These are phyloP conservation scores for Ogataea ramenticola DNA, from an alignment of 805 yeast genomes.

Conservation along the genomic window DNA sequence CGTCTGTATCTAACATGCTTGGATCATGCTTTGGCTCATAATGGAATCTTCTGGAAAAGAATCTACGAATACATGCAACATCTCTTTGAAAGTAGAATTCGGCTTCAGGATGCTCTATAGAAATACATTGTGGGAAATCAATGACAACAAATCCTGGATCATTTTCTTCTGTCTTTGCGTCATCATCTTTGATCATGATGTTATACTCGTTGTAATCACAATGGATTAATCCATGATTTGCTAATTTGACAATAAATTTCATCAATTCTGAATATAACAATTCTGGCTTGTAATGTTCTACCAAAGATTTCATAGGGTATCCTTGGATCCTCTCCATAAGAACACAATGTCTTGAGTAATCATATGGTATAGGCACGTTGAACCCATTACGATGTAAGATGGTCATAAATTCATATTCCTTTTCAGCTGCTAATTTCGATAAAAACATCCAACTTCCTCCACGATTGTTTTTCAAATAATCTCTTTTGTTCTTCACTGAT, in stretches of 20 bases:
- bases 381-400: constrained; percentile 70
- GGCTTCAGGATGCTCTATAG: constrained; percentile 87
- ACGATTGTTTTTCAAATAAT: constrained; percentile 69
- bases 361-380: constrained; percentile 82
- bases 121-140: constrained; percentile 97
- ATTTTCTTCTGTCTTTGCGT: constrained; percentile 41
- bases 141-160: constrained; percentile 80
- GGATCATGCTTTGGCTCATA: constrained; percentile 64
- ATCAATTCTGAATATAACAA: constrained; percentile 77
- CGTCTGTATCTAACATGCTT: constrained; percentile 69
- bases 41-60: constrained; percentile 71
- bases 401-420: constrained; percentile 85
- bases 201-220: constrained; percentile 98
- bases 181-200: constrained; percentile 63
- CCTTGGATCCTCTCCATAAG: constrained; percentile 90
- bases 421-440: constrained; percentile 83
- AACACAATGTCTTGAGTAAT: constrained; percentile 84
- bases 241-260: constrained; percentile 79
- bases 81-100: constrained; percentile 85
- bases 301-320: constrained; percentile 79
- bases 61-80: constrained; percentile 80
- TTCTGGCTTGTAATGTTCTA: constrained; percentile 61
- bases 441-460: constrained; percentile 90
- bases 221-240: constrained; percentile 85
- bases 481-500: constrained; percentile 90